Percentiles rank a stretch among this genome's conserved stretches.
phyloP scores from a whole-genome alignment of 2,329 filamentous ascomycete genomes.

The Pleurostoma richardsiae region DNA sequence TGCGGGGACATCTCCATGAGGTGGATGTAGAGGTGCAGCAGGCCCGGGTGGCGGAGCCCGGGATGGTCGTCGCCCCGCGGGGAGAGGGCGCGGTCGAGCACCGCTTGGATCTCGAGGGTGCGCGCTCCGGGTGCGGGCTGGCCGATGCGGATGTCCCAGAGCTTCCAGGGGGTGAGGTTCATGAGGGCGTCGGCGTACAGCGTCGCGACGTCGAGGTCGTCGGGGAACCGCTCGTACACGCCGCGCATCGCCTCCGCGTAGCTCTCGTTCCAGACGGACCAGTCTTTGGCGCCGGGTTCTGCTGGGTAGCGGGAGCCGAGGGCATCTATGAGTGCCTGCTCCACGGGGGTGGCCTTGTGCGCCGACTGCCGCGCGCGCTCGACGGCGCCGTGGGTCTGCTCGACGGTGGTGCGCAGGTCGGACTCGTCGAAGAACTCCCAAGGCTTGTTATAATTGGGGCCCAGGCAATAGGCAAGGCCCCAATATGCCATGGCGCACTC shows the following conservation, averaged over 20 bases:
- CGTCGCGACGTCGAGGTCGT: conserved; percentile 18
- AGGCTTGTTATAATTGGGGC: conserved; percentile 73
- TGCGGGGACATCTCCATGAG: conserved; percentile 46
- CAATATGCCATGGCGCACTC: conserved; percentile 61
- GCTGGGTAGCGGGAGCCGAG: conserved; percentile 56
- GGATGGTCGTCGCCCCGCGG: conserved; percentile 25
- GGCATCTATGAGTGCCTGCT: conserved; percentile 59
- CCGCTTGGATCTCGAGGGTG: conserved; percentile 51
- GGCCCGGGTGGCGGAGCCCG: conserved; percentile 47
- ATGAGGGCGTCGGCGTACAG: conserved; percentile 50
- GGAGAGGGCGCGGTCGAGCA: conserved; percentile 54
- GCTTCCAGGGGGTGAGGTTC: conserved; percentile 41
- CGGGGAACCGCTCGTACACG: conserved; percentile 26
- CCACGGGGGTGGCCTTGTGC: conserved; percentile 37
- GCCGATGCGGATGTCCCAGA: conserved; percentile 33
- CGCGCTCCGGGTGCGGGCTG: conserved; percentile 45
- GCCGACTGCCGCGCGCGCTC: conserved; percentile 16
- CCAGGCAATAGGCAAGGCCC: conserved; percentile 66
- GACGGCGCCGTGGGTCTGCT: conserved; percentile 22
- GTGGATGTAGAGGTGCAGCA: conserved; percentile 56
- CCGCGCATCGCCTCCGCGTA: conserved; percentile 53
- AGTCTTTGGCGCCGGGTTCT: conserved; percentile 39
- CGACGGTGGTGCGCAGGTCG: conserved; percentile 49
- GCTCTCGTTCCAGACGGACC: conserved; percentile 46
- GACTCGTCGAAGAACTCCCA: conserved; percentile 65